These are phyloP conservation scores for Sporothrix phasma DNA, from an alignment of 2,329 filamentous ascomycete species.

Conservation along the genomic window DNA sequence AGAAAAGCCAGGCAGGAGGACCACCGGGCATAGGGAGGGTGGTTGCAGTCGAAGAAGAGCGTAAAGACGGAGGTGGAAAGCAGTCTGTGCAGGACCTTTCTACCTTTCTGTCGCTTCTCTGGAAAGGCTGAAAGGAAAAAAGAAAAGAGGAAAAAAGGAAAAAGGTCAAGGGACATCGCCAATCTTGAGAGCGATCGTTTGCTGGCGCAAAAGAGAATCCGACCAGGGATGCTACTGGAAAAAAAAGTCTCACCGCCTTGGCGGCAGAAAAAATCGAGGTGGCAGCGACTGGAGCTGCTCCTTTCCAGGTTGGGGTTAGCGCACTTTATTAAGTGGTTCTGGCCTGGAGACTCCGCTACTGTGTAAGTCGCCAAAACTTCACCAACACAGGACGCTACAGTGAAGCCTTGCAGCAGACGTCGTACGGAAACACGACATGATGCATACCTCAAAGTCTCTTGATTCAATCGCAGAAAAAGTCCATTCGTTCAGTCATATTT, in stretches of 20 bases:
- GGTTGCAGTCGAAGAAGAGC: neutral
- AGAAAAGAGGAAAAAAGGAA: neutral
- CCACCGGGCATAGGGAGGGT: neutral
- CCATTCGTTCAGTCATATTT: too few species aligned
- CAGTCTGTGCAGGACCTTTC: too few species aligned
- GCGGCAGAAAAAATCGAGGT: neutral
- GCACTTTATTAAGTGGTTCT: neutral
- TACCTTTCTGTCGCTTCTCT: neutral
- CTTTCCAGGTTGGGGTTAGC: neutral
- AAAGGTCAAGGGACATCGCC: neutral
- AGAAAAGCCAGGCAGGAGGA: conserved; percentile 20
- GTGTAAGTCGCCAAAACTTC: neutral
- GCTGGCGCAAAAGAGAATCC: neutral
- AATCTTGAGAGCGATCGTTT: neutral
- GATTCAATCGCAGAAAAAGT: too few species aligned
- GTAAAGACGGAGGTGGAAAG: neutral
- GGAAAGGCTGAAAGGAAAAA: neutral
- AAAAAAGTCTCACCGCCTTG: conserved; percentile 9
- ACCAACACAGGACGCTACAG: too few species aligned
- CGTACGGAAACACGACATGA: too few species aligned
- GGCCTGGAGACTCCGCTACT: neutral
- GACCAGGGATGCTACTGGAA: neutral
- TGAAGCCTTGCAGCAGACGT: too few species aligned
- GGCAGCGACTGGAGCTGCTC: neutral
- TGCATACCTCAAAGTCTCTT: too few species aligned